Base-by-base conservation (phyloP, 2,329 filamentous ascomycete species). In the Diaporthe caulivora region DNA sequence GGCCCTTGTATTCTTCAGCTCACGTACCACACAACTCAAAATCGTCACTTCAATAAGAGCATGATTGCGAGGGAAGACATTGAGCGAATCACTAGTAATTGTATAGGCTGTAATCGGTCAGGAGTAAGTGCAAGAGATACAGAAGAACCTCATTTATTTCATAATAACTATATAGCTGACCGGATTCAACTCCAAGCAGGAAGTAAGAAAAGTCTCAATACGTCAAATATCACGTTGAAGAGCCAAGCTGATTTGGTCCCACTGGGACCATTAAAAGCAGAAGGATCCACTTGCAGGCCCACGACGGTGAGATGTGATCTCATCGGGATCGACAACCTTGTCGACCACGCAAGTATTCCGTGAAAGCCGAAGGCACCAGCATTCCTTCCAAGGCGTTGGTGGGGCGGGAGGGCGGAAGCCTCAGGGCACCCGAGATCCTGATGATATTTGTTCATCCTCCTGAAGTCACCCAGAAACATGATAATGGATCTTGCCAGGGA, bases 291-390 rank as follows among this genome's bases (percentile, higher is more conserved):
- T n/a, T 11, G 15, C 31, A 11, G 47, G 47, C 62, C 21, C 44
- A 26, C 31, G 31, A 53, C 2, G 44, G 31, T 53, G 47, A 9
- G 42, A 4, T 49, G 40, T 62, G 58, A 67, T 60, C 54, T 47
- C 68, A 70, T 44, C 29, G 55, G 68, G 40, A 70, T 37, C n/a
- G 31, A 18, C 42, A 60, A 47, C 68, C 37, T 60, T 29, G 68
- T 58, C 68, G n/a, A 21, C 68, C 68, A 51, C 37, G 54, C 68
- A 54, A 60, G 54, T 24, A 29, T 24, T n/a, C 21, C 29, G 42
- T 54, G 40, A 40, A 40, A 47, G n/a, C 21, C 18, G 53, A 40
- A 24, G 42, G 49, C 26, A 31, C 9, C 42, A 26, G 24, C 10
- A 24, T 49, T 58, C 68, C 34, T 49, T 51, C 29, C 40, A 29